Evolutionary conservation across 2,329 filamentous ascomycete species (phyloP), one percentile per base, ranked within the genome.

Genomic region (Penicillium nordicum): DNA sequence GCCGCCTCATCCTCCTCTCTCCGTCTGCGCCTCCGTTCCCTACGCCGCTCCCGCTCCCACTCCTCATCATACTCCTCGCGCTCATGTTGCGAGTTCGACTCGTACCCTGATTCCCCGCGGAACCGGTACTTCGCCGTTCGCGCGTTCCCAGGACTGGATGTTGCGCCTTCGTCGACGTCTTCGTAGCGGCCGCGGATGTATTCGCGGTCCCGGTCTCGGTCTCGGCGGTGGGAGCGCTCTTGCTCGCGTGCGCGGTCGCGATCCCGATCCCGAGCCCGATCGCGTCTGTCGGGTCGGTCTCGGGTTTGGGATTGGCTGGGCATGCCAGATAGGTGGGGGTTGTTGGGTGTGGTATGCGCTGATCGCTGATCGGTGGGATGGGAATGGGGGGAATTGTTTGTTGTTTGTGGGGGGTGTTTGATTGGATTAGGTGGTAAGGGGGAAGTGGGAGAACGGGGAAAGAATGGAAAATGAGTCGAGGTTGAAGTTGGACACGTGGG

Each of bases 251-350:
- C 49, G 43, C 45, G 61, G 18, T 63, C 57, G 42, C 67, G 53
- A 52, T 64, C 55, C 2, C 21, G 21, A 16, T 45, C 43, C n/a
- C 45, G 32, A 6, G 61, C 64, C 60, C 69, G 72, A 60, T 72
- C 71, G 43, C 71, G 69, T 59, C 67, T 72, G 56, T 66, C 67
- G 37, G 69, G 68, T 53, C 71, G 66, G 50, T 44, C 62, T 64
- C 50, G 69, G 71, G 71, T 12, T 25, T 32, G 25, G 36, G 40
- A 36, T 16, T 45, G 30, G 44, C 44, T 36, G 16, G 30, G 44
- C 44, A 47, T 47, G 44, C 44, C 44, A 47, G 44, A 25, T 47
- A 14, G 21, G 44, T 21, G 44, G 30, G 29, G 44, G 29, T 27
- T 12, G 11, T 45, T 45, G 43, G 14, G 14, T 52, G 30, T 29